These are phyloP conservation scores for Botrytis medusae DNA, from an alignment of 2,329 filamentous ascomycete genomes.

Conservation along the genomic window DNA sequence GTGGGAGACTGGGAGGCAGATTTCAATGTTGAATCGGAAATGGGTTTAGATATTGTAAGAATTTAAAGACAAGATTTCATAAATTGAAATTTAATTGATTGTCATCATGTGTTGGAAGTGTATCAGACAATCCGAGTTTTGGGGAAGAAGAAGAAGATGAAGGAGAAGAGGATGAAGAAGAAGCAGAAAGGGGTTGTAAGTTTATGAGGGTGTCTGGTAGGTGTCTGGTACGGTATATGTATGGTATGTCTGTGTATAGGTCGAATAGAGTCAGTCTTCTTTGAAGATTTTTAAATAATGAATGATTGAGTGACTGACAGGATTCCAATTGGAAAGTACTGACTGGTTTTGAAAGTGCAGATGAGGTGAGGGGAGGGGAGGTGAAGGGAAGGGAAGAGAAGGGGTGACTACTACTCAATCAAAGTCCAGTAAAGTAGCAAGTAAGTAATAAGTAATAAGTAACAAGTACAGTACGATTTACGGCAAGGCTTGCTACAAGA, in stretches of 20 bases:
- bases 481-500: slow-evolving; percentile 2
- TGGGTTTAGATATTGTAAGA: not conserved
- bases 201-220: not conserved
- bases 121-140: not conserved
- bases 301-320: not conserved
- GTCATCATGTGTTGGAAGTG: slow-evolving; percentile 8
- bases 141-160: not conserved
- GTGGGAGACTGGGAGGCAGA: not conserved
- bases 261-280: not conserved
- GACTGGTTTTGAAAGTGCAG: not conserved
- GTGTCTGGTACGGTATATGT: not conserved
- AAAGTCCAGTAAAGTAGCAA: not conserved
- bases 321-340: not conserved
- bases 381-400: not conserved
- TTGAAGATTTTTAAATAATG: not conserved
- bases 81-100: not conserved
- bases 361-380: not conserved
- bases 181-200: not conserved
- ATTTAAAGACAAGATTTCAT: not conserved
- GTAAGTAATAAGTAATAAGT: not conserved
- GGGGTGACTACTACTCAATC: not conserved
- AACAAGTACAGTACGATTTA: not conserved
- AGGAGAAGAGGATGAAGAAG: not conserved
- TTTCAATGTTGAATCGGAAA: slow-evolving; percentile 1
- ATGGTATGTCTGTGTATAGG: not conserved